These are phyloP conservation scores for Wilcoxina mikolae DNA, from an alignment of 495 filamentous ascomycete species.

Conservation along the genomic window DNA sequence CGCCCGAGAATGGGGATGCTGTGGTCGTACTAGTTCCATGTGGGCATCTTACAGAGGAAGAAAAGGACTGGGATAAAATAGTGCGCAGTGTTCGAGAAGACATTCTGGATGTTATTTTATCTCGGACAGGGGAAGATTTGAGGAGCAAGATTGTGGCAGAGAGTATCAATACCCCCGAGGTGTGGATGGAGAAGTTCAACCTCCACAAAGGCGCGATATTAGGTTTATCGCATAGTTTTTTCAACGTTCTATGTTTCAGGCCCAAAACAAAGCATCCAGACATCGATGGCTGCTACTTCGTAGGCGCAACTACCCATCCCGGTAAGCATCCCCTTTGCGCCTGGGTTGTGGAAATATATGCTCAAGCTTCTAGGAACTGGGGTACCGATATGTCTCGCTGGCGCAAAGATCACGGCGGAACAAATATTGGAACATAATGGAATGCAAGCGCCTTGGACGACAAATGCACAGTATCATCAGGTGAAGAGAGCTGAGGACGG, in stretches of 20 bases:
- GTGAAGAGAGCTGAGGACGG: too few relatives aligned
- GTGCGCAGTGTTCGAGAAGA: conserved; percentile 37
- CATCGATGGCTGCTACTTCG: conserved; percentile 44
- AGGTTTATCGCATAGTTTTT: conserved; percentile 51
- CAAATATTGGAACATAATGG: background rate
- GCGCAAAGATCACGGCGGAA: conserved; percentile 40
- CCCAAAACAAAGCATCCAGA: conserved; percentile 40
- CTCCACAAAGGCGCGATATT: conserved; percentile 56
- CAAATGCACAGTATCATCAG: background rate
- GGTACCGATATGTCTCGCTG: conserved; percentile 53
- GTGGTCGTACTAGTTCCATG: conserved; percentile 54
- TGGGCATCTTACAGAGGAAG: conserved; percentile 38
- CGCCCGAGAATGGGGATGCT: conserved; percentile 45
- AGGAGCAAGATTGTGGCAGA: conserved; percentile 39
- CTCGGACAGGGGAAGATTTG: conserved; percentile 40
- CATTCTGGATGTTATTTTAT: conserved; percentile 41
- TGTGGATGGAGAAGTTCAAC: conserved; percentile 51
- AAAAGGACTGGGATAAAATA: conserved; percentile 44
- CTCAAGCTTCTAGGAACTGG: conserved; percentile 36
- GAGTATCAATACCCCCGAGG: conserved; percentile 43
- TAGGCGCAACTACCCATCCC: conserved; percentile 56
- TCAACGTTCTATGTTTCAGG: conserved; percentile 54
- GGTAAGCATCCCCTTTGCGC: conserved; percentile 17
- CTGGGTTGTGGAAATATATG: background rate
- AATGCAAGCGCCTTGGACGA: background rate